Conservation (phyloP, 192 early-diverging fungal species). For the Haplosporangium gracile region DNA sequence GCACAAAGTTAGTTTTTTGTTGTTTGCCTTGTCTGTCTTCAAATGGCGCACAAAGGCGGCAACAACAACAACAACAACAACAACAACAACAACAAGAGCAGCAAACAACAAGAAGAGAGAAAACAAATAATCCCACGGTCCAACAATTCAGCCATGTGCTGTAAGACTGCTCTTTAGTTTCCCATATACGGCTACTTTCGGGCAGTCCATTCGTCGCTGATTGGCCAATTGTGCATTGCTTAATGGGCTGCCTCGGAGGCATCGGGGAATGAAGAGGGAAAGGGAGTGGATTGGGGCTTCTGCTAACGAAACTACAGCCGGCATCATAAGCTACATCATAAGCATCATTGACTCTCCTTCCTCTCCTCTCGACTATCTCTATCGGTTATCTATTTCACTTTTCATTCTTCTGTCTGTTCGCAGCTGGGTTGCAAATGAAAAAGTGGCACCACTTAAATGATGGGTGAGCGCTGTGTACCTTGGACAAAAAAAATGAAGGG, state of each 20-base stretch:
- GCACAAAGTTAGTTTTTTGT: constrained; percentile 3
- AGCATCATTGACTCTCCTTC: background rate
- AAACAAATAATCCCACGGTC: constrained; percentile 19
- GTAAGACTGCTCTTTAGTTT: background rate
- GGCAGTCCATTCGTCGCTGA: background rate
- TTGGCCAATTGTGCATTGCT: background rate
- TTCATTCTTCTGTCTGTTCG: background rate
- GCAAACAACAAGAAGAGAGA: background rate
- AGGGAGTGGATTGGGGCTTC: background rate
- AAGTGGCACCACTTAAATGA: constrained; percentile 7
- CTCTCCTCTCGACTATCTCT: background rate
- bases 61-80: background rate
- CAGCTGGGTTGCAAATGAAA: constrained; percentile 1
- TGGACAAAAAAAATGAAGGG: background rate
- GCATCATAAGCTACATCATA: background rate
- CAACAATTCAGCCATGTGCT: constrained; percentile 11
- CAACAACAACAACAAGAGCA: background rate
- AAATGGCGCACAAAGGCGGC: background rate
- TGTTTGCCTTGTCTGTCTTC: background rate
- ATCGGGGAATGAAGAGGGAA: background rate
- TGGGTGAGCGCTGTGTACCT: background rate
- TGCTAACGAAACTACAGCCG: background rate
- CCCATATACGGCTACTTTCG: background rate
- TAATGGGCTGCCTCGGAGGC: constrained; percentile 7
- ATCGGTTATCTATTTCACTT: background rate